Conservation (phyloP, 2,329 filamentous ascomycete genomes). For the Exophiala bonariae region DNA sequence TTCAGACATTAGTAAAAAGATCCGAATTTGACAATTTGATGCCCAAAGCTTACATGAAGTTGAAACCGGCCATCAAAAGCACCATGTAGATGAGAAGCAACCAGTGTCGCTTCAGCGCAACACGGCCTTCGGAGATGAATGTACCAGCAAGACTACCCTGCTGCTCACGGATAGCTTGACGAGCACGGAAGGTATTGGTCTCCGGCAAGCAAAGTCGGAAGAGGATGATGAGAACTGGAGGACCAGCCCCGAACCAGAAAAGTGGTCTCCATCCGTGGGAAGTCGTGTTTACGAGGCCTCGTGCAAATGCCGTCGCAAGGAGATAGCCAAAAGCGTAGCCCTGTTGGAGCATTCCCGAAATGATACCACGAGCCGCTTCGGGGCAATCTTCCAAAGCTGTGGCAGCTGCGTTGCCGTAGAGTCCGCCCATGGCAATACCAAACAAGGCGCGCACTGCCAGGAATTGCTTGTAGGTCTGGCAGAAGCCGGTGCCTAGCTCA, state of each 20-base stretch:
- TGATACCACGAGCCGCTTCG: constrained; percentile 56
- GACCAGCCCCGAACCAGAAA: constrained; percentile 85
- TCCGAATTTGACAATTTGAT: background rate
- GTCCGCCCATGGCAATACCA: constrained; percentile 60
- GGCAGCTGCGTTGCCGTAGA: constrained; percentile 63
- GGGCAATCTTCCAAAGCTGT: constrained; percentile 65
- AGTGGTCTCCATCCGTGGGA: constrained; percentile 78
- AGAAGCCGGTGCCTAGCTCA: constrained; percentile 62
- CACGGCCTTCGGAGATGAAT: constrained; percentile 74
- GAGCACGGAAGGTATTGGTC: constrained; percentile 68
- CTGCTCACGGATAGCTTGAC: constrained; percentile 62
- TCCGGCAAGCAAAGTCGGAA: constrained; percentile 78
- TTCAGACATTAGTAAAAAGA: background rate
- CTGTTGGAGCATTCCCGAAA: constrained; percentile 64
- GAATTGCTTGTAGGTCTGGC: constrained; percentile 58
- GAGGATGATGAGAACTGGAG: constrained; percentile 76
- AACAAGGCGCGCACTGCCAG: constrained; percentile 60
- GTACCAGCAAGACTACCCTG: constrained; percentile 62
- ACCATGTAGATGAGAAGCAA: constrained; percentile 77
- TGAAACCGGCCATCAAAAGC: constrained; percentile 85
- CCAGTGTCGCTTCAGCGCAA: constrained; percentile 80
- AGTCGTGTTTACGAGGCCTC: constrained; percentile 63
- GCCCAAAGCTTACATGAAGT: constrained; percentile 64
- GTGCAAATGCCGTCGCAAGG: constrained; percentile 57
- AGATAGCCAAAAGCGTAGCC: constrained; percentile 65